Conservation (phyloP, 352 stramenopile genomes). For the Globisporangium uncinulatum region DNA sequence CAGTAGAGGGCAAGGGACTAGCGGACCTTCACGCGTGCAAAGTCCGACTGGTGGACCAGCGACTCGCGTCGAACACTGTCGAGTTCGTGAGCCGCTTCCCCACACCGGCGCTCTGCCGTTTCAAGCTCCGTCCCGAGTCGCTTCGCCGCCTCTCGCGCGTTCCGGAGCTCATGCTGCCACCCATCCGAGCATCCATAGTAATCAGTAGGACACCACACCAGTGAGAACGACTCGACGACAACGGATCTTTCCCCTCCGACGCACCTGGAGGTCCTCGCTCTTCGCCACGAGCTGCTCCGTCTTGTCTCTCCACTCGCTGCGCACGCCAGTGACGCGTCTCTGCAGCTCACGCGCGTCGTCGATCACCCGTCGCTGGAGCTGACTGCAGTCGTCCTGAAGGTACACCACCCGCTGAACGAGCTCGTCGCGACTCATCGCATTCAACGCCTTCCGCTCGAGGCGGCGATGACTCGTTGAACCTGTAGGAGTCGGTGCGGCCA, state of each 20-base stretch:
- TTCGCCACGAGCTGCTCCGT: constrained; percentile 24
- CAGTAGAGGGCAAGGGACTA: not conserved
- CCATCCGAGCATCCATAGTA: not conserved
- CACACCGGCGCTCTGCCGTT: constrained; percentile 17
- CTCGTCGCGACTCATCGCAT: constrained; percentile 32
- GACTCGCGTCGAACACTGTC: constrained; percentile 39
- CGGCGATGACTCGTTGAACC: not conserved
- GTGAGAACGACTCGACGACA: not conserved
- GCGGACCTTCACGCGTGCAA: constrained; percentile 18
- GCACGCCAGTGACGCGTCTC: constrained; percentile 27
- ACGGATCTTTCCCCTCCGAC: not conserved
- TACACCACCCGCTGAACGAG: constrained; percentile 32
- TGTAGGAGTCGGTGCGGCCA: too few relatives aligned
- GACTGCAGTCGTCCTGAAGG: constrained; percentile 35
- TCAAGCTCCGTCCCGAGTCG: constrained; percentile 20
- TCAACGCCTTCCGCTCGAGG: constrained; percentile 17
- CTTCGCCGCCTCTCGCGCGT: constrained; percentile 8
- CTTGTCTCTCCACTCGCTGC: constrained; percentile 43
- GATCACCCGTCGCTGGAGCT: constrained; percentile 30
- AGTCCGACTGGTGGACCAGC: constrained; percentile 22
- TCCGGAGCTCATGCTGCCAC: constrained; percentile 16
- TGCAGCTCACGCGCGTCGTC: constrained; percentile 40
- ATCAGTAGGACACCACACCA: too few relatives aligned
- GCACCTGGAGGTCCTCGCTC: constrained; percentile 35
- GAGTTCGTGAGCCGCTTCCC: constrained; percentile 28